A percentile compares a stretch with the other conserved stretches of the same genome.
Evolutionary conservation across 2,329 filamentous ascomycete species (phyloP).

Genomic region (Phialocephala sp.): DNA sequence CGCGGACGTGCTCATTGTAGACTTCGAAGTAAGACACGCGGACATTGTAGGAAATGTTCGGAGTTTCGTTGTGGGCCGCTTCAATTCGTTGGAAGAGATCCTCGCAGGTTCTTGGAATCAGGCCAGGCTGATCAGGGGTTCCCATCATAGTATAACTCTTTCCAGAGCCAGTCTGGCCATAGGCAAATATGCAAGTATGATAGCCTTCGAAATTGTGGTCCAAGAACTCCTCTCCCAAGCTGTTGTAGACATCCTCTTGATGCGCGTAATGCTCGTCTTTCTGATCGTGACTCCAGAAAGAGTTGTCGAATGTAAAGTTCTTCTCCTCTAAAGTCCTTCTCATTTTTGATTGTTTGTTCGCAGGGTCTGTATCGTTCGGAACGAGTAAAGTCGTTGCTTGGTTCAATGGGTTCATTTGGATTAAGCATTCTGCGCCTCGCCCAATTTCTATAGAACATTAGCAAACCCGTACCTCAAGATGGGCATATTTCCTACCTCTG

Average conservation of each 20-base stretch:
- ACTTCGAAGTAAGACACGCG: slow-evolving; percentile 99
- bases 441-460: slow-evolving; percentile 69
- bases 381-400: slow-evolving; percentile 83
- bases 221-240: slow-evolving; percentile 92
- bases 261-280: slow-evolving; percentile 84
- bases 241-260: slow-evolving; percentile 93
- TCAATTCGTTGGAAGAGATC: slow-evolving; percentile 95
- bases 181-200: slow-evolving; percentile 98
- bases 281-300: slow-evolving; percentile 92
- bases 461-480: neutral
- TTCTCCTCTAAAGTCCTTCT: slow-evolving; percentile 86
- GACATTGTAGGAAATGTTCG: slow-evolving; percentile 95
- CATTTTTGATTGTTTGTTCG: slow-evolving; percentile 64
- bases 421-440: slow-evolving; percentile 80
- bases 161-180: slow-evolving; percentile 95
- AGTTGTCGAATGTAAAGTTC: slow-evolving; percentile 94
- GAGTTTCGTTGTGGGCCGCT: slow-evolving; percentile 72
- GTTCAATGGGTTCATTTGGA: slow-evolving; percentile 87
- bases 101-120: slow-evolving; percentile 94
- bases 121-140: slow-evolving; percentile 78
- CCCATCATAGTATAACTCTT: slow-evolving; percentile 99
- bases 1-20: slow-evolving; percentile 98
- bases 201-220: slow-evolving; percentile 99
- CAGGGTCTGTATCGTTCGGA: slow-evolving; percentile 62
- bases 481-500: slow-evolving; percentile 61